These are phyloP conservation scores for Lunasporangiospora selenospora DNA, from an alignment of 192 early-diverging fungal species.

Conservation along the genomic window DNA sequence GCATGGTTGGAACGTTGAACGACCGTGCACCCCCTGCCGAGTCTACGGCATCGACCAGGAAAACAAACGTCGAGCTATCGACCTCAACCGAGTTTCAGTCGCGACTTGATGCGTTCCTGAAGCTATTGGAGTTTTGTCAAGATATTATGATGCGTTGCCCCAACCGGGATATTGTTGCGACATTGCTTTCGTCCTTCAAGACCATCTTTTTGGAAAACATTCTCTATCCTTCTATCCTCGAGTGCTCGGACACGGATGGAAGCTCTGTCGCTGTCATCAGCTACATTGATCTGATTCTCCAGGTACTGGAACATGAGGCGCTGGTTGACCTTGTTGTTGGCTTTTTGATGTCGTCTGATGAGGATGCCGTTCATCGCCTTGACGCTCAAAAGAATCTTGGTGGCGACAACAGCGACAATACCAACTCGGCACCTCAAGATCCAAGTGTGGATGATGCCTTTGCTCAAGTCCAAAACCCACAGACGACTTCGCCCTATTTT, in stretches of 20 bases:
- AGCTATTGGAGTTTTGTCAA: conserved; percentile 77
- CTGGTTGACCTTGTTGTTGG: conserved; percentile 75
- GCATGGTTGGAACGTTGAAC: conserved; percentile 49
- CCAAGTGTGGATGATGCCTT: conserved; percentile 49
- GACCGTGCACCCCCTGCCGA: conserved; percentile 50
- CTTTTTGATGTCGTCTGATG: conserved; percentile 79
- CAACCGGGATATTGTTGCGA: conserved; percentile 62
- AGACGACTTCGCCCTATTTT: conserved; percentile 59
- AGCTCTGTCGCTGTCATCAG: conserved; percentile 88
- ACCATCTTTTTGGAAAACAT: conserved; percentile 86
- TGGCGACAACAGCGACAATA: conserved; percentile 1
- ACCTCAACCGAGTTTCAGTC: conserved; percentile 67
- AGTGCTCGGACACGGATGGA: conserved; percentile 92
- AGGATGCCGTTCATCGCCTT: no score
- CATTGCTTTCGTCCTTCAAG: conserved; percentile 72
- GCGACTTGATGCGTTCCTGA: conserved; percentile 71
- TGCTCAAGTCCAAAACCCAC: conserved; percentile 52
- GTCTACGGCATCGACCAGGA: conserved; percentile 9
- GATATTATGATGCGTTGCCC: conserved; percentile 74
- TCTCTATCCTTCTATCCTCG: conserved; percentile 83
- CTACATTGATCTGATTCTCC: conserved; percentile 87
- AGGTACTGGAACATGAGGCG: conserved; percentile 75
- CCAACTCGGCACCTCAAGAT: conserved; percentile 16
- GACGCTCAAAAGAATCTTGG: no score
- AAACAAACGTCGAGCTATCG: conserved; percentile 59